Conservation (phyloP, 179 eudicot species). For the Spergularia azorica region DNA sequence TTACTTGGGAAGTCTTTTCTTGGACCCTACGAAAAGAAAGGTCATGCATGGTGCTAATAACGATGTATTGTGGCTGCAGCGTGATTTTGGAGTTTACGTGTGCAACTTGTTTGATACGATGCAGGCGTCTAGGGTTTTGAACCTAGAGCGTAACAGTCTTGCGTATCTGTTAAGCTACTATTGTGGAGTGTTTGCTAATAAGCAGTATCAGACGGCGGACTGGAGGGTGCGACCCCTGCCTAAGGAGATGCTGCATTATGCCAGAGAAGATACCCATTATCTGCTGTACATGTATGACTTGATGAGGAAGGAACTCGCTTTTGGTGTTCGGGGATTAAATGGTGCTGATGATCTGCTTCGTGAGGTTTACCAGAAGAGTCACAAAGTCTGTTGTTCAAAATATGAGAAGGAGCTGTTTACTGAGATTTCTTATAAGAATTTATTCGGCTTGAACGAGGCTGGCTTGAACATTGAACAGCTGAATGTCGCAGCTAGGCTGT, state of each 20-base stretch:
- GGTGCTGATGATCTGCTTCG: background rate
- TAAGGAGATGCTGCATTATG: background rate
- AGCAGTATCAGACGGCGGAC: background rate
- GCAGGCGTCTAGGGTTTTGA: conserved; percentile 1
- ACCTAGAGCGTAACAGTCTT: background rate
- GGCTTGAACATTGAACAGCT: background rate
- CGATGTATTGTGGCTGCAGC: conserved; percentile 16
- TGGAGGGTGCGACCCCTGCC: conserved; percentile 13
- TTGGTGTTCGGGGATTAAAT: background rate
- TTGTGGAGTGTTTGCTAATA: background rate
- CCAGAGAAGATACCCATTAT: conserved; percentile 3
- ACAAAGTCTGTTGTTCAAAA: background rate
- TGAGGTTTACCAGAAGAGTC: background rate
- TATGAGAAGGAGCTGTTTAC: background rate
- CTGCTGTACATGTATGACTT: background rate
- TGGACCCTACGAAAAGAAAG: conserved; percentile 8
- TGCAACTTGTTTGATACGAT: conserved; percentile 14
- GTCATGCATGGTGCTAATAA: conserved; percentile 13
- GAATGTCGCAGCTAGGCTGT: background rate
- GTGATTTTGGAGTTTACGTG: conserved; percentile 15
- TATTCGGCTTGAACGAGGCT: background rate
- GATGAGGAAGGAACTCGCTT: background rate
- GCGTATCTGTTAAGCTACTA: background rate
- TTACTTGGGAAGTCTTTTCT: background rate
- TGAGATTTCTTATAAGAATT: background rate